Base-by-base conservation (phyloP, 2,329 filamentous ascomycete genomes). In the Tolypocladium guangdongense region DNA sequence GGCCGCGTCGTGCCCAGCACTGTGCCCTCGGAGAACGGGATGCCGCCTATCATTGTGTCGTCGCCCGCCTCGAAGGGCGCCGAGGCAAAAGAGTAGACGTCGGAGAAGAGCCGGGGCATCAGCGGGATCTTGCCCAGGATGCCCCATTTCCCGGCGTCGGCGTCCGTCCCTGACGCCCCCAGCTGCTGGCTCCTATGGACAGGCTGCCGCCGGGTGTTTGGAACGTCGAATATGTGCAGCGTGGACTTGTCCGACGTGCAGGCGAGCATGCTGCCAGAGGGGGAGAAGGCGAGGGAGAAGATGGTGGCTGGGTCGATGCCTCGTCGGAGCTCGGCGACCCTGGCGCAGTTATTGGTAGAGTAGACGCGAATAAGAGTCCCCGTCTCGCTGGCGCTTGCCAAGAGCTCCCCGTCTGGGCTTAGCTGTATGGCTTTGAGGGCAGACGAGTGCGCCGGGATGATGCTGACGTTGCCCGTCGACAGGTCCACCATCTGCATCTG, bases 241-340 rank as follows among this genome's bases (percentile, higher is more conserved):
- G 91, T 99, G 7, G 89, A 91, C 71, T 97, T 99, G 75, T 99
- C 93, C 1, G 91, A 96, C 1, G 92, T 97, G 57, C 90, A 92
- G 30, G 93, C 93, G 12, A 97, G 78, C 64, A 90, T 80, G 45
- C 78, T 81, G 51, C 87, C 88, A 1, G 84, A 84, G 0, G 91
- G 91, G 22, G 88, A 95, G 67, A 99, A 93, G 12, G 87, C 86
- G 12, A 99, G 76, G 2, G 88, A 92, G 71, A 88, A 96, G 59
- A 97, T 87, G 52, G 84, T 83, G 18, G 93, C 91, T 37, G 84
- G 86, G 63, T 99, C 93, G 49, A 95, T 86, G 43, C 93, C 93
- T 36, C 93, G 84, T 45, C 93, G 84, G 49, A 96, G 78, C 70
- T 99, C 93, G 39, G 83, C 86, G 39, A 96, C 72, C 55, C 87